phyloP scores from a whole-genome alignment of 768 basidiomycete species.

The Tricholoma sp. region DNA sequence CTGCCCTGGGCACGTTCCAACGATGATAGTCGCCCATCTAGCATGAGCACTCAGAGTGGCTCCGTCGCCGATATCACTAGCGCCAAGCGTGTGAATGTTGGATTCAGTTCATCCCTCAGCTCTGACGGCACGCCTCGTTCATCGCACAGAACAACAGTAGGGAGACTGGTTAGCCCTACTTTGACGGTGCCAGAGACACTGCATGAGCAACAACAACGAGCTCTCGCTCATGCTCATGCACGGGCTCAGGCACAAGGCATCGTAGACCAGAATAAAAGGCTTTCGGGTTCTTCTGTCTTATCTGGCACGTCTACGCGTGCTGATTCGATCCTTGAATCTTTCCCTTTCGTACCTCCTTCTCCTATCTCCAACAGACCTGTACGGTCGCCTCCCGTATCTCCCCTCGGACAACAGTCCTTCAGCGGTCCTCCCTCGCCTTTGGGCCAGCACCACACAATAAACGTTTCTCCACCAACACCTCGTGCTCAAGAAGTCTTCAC shows the following conservation, averaged over 20 bases:
- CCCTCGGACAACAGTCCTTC: constrained; percentile 56
- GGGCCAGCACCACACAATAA: constrained; percentile 46
- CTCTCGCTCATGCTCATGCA: constrained; percentile 56
- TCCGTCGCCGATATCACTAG: constrained; percentile 56
- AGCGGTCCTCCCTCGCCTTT: constrained; percentile 47
- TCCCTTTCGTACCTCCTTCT: constrained; percentile 87
- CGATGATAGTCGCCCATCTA: constrained; percentile 48
- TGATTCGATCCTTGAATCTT: constrained; percentile 82
- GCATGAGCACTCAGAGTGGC: constrained; percentile 59
- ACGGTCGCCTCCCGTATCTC: constrained; percentile 72
- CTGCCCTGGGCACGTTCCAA: constrained; percentile 37
- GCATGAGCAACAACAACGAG: constrained; percentile 65
- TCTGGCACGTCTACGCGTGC: constrained; percentile 69
- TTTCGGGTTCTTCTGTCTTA: constrained; percentile 62
- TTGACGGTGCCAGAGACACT: constrained; percentile 31
- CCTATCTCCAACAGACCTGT: constrained; percentile 81
- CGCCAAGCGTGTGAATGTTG: constrained; percentile 66
- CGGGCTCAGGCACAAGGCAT: constrained; percentile 51
- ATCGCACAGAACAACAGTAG: constrained; percentile 59
- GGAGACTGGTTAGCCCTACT: constrained; percentile 49
- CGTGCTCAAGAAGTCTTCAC: constrained; percentile 45
- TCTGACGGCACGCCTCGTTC: constrained; percentile 35
- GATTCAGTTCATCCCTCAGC: constrained; percentile 21
- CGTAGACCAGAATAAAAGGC: constrained; percentile 40
- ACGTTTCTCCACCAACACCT: constrained; percentile 47